These are phyloP conservation scores for Aspergillus proliferans DNA, from an alignment of 2,329 filamentous ascomycete species.

Conservation along the genomic window DNA sequence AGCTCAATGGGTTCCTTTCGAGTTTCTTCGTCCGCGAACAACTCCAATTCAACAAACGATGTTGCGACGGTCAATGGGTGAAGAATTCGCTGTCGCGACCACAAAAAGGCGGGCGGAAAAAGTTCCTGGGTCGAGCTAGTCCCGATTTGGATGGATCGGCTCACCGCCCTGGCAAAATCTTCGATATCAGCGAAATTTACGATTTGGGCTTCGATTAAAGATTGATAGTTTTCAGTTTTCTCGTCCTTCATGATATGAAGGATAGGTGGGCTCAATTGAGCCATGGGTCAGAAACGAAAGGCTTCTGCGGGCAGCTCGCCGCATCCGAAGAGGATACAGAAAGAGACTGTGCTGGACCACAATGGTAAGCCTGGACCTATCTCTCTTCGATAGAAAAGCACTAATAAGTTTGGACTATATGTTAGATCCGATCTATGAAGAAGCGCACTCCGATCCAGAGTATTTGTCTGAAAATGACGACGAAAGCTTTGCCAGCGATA, in stretches of 20 bases:
- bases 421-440: conserved; percentile 33
- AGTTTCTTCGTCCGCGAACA: conserved; percentile 7
- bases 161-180: conserved; percentile 35
- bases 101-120: conserved; percentile 30
- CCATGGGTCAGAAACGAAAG: conserved; percentile 34
- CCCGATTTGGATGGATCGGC: conserved; percentile 11
- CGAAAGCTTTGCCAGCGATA: conserved; percentile 22
- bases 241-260: conserved; percentile 3
- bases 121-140: conserved; percentile 25
- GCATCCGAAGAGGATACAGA: conserved; percentile 28
- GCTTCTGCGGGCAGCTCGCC: conserved; percentile 18
- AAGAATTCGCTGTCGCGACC: conserved; percentile 19
- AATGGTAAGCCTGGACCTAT: conserved; percentile 19
- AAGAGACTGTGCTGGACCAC: conserved; percentile 19
- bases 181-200: conserved; percentile 6
- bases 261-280: conserved; percentile 3
- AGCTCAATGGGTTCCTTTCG: neutral
- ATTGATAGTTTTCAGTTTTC: conserved; percentile 1
- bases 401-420: neutral
- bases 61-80: conserved; percentile 10
- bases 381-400: conserved; percentile 3
- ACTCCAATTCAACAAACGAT: conserved; percentile 9
- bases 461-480: conserved; percentile 23
- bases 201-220: neutral
- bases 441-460: conserved; percentile 28